These are phyloP conservation scores for Rubus parviflorus DNA, from an alignment of 306 rosid species.

Conservation along the genomic window DNA sequence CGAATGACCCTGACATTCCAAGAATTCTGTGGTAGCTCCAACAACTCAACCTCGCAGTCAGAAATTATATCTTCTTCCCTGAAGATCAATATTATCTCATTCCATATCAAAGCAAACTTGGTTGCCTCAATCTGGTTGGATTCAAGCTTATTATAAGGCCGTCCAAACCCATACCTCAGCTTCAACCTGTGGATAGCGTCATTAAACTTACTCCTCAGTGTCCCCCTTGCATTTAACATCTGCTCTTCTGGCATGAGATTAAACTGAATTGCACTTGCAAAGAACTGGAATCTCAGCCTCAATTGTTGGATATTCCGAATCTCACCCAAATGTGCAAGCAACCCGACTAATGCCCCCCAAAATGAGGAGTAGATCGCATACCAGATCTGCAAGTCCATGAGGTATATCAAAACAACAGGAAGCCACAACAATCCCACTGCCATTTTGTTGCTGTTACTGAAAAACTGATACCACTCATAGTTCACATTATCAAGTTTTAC, in stretches of 20 bases:
- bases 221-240: constrained; percentile 72
- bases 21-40: constrained; percentile 84
- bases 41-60: constrained; percentile 78
- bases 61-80: constrained; percentile 97
- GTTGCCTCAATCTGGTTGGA: constrained; percentile 86
- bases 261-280: constrained; percentile 91
- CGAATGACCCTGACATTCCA: constrained; percentile 93
- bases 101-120: constrained; percentile 94
- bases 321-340: constrained; percentile 92
- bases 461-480: constrained; percentile 67
- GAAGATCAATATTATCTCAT: constrained; percentile 79
- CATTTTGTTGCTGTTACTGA: constrained; percentile 52
- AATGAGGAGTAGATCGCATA: constrained; percentile 87
- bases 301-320: constrained; percentile 84
- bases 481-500: constrained; percentile 38
- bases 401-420: constrained; percentile 82
- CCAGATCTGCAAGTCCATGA: constrained; percentile 95
- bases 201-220: constrained; percentile 71
- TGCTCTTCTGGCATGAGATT: constrained; percentile 99
- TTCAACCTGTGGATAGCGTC: constrained; percentile 88
- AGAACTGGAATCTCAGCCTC: constrained; percentile 94
- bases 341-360: constrained; percentile 80
- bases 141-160: constrained; percentile 80
- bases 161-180: constrained; percentile 96
- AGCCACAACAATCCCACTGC: constrained; percentile 78